Base-by-base conservation (phyloP, 441 rosid genomes). In the Populus hybrid region DNA sequence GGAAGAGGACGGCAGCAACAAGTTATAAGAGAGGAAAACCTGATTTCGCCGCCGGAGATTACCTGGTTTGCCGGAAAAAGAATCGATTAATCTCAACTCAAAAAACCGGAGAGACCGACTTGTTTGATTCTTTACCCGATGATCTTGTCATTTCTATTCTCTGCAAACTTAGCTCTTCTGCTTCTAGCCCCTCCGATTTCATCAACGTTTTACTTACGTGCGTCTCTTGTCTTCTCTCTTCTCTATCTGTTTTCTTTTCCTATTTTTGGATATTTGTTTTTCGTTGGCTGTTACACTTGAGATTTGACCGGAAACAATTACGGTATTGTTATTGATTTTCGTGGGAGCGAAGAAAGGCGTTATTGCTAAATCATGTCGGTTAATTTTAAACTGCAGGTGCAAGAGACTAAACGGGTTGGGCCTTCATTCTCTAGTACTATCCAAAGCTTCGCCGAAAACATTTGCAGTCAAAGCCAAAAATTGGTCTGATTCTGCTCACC, bases 401-500 rank as follows among this genome's bases (percentile, higher is more conserved):
- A 94, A 89, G 87, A 91, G 97, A 80, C 81, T 94, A 42, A 89
- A 89, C 20, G 82, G 88, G 1, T 85, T 93, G 74, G 94, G 90
- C 50, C 79, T 81, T 35, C 70, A 83, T 73, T 78, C 93, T n/a
- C 67, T 86, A 23, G 95, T 92, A 10, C 78, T 94, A 18, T 84
- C 93, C 0, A 89, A 83, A 86, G 91, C 93, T 3, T 91, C 93
- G 21, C 82, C 77, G 0, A 89, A 87, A 80, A 81, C 86, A 8
- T 81, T 94, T 1, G 91, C 93, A n/a, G 72, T 93, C 9, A 89
- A 78, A 80, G 93, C 97, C 11, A 76, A 75, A 9, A 90, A 86
- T 35, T 94, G 98, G 98, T 89, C 89, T 5, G 97, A 94, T 38
- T 81, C 89, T 7, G 87, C 95, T 63, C 97, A 93, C 81, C 88